phyloP scores from a whole-genome alignment of 257 asterid genomes.

The Solanum appendiculatum region DNA sequence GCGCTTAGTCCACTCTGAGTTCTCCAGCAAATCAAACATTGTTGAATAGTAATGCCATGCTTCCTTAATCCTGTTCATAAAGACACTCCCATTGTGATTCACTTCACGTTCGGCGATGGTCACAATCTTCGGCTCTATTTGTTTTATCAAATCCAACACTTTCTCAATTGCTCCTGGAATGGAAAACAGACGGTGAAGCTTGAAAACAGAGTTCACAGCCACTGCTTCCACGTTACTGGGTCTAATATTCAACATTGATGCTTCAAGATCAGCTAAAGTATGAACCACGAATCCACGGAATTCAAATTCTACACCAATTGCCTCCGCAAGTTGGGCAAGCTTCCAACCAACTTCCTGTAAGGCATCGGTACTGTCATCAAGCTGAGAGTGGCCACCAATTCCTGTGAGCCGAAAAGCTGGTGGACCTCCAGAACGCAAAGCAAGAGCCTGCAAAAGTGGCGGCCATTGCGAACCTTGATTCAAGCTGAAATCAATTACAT shows the following conservation, averaged over 20 bases:
- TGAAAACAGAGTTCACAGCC: neutral
- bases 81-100: neutral
- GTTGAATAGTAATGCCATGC: neutral
- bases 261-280: neutral
- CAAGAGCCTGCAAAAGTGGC: no score
- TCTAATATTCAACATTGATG: neutral
- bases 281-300: neutral
- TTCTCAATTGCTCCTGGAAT: no score
- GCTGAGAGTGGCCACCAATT: no score
- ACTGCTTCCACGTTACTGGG: neutral
- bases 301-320: neutral
- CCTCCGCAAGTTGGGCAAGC: no score
- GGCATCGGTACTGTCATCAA: no score
- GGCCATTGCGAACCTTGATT: no score
- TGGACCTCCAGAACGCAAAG: no score
- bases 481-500: no score
- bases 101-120: accelerated
- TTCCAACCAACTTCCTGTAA: no score
- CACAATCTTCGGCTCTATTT: neutral
- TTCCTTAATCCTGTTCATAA: neutral
- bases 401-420: no score
- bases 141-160: neutral
- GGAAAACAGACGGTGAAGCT: no score
- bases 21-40: neutral
- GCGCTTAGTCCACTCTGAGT: neutral